Evolutionary conservation across 2,329 filamentous ascomycete genomes (phyloP), one percentile per base, ranked within the genome.

Genomic region (Colletotrichum trifolii): DNA sequence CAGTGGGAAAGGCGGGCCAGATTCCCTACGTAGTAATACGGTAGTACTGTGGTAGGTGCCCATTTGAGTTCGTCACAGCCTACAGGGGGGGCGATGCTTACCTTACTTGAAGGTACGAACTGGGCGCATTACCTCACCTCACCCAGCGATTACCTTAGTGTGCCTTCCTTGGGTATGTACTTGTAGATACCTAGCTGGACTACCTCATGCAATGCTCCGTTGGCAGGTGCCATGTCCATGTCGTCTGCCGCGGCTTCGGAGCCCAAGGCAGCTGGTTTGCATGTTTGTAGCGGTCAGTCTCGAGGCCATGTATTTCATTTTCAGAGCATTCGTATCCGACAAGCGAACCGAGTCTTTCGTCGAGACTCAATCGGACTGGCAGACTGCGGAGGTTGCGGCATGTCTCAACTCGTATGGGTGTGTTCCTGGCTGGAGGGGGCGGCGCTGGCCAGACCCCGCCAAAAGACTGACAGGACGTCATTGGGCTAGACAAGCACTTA

Each of bases 381-480:
- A 25, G 25, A 4, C 25, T 25, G 25, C 25, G 25, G 25, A 25
- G 25, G 25, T 25, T 25, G 25, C 25, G 25, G 25, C 25, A 25
- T 25, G 25, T 25, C 25, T 25, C 4, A 25, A 25, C 25, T 25
- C 25, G 25, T 25, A 4, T 25, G 25, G 25, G 25, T 25, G 25
- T 25, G 25, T 25, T 25, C 4, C 25, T 25, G 25, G 25, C 25
- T 25, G 25, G 25, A 25, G 25, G 25, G 25, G 25, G 25, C 25
- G 25, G 25, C 25, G 25, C 36, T 35, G 43, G 13, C 54, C 13
- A 61, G 34, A 40, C 48, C 61, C 62, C 39, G 45, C 49, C 33
- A 49, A 35, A 36, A 43, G 13, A 49, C 35, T 39, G 25, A 25
- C 25, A 25, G 25, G 58, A 65, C 58, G 52, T 62, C 62, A 65